phyloP scores from a whole-genome alignment of 2,329 filamentous ascomycete species.

The Aschersonia sp. region DNA sequence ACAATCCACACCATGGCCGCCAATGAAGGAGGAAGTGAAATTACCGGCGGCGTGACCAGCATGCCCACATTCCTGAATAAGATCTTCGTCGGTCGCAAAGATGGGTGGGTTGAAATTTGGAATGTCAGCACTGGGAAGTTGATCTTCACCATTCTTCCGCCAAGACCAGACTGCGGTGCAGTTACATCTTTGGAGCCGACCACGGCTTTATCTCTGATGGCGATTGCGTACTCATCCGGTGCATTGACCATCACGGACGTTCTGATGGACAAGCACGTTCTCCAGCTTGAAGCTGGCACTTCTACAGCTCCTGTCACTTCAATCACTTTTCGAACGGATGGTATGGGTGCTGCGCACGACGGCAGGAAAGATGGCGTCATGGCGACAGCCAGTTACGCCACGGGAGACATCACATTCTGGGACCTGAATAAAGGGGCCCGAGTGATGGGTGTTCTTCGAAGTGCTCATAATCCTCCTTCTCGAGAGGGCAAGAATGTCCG shows the following conservation, averaged over 20 bases:
- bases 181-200: conserved; percentile 82
- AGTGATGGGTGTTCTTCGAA: conserved; percentile 73
- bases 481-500: conserved; percentile 38
- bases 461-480: conserved; percentile 70
- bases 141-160: conserved; percentile 77
- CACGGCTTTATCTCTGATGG: conserved; percentile 71
- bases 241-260: conserved; percentile 71
- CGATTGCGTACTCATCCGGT: conserved; percentile 75
- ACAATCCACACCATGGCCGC: conserved; percentile 51
- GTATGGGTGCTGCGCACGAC: conserved; percentile 75
- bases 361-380: conserved; percentile 79
- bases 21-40: conserved; percentile 44
- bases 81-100: conserved; percentile 72
- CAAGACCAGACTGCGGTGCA: conserved; percentile 55
- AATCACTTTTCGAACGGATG: conserved; percentile 85
- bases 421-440: conserved; percentile 82
- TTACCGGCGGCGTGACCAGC: conserved; percentile 67
- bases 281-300: conserved; percentile 54
- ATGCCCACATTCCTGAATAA: conserved; percentile 97
- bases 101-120: conserved; percentile 94
- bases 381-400: conserved; percentile 70
- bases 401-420: conserved; percentile 90
- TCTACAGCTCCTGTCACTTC: conserved; percentile 56
- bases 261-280: conserved; percentile 56
- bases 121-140: conserved; percentile 87